Evolutionary conservation across 345 rosid genomes (phyloP).

Genomic region (Eucalyptus pauciflora): DNA sequence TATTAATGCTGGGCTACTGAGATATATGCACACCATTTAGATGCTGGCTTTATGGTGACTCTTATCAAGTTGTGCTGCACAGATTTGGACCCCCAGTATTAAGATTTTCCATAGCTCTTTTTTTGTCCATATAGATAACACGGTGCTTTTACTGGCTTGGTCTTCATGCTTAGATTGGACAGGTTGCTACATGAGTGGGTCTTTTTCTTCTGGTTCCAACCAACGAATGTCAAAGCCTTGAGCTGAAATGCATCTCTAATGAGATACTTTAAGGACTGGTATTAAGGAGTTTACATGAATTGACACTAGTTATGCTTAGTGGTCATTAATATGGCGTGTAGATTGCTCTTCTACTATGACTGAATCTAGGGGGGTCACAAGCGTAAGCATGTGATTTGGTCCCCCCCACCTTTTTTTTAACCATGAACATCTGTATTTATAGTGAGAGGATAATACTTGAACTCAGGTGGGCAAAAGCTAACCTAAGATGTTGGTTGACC

Average conservation of each 20-base stretch:
- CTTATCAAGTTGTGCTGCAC: background rate
- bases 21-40: background rate
- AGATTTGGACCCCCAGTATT: background rate
- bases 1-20: background rate
- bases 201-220: background rate
- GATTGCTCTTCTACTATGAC: background rate
- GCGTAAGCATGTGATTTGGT: background rate
- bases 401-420: background rate
- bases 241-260: background rate
- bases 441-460: background rate
- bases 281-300: background rate
- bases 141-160: background rate
- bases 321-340: background rate
- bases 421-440: background rate
- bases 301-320: background rate
- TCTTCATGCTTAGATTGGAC: background rate
- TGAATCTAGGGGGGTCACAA: background rate
- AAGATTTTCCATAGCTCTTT: background rate
- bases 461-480: background rate
- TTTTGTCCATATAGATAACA: background rate
- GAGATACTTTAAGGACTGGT: background rate
- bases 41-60: background rate
- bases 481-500: background rate
- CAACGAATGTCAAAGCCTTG: background rate
- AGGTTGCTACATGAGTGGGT: background rate